Evolutionary conservation across 805 yeast genomes (phyloP), one percentile per base, ranked within the genome.

Genomic region (Tetrapisispora nanseiensis): DNA sequence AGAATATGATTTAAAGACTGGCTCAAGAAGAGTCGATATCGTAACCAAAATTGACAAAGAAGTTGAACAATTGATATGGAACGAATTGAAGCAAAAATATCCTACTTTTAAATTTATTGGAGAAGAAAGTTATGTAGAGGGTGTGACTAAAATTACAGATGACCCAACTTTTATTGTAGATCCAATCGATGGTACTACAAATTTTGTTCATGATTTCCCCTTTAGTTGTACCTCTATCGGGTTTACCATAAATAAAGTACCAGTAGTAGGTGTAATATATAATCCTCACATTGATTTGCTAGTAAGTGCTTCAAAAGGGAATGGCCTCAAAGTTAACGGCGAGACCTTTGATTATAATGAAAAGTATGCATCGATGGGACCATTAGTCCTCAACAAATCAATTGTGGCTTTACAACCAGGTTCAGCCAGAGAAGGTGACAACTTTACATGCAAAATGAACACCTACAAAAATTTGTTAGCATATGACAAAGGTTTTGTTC

Each of bases 401-500:
- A 82, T 82, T 46, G 94, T 90, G 24, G 97, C 92, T 58, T 70
- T 89, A 40, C 97, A 90, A 58, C 76, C 85, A 40, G 69, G 92
- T 37, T 89, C 97, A 61, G 86, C 92, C 15, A 74, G 85, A 36
- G 95, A 95, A 0, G 97, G 96, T 5, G 70, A 76, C 33, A 80
- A 85, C 49, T 87, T 92, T 53, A 85, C 95, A 92, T 70, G 77
- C 43, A 71, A 90, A 18, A 73, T 69, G 46, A 62, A 84, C 34
- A 95, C 94, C 0, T 95, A 86, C 57, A 75, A 89, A 33, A 89
- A 85, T 52, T 80, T 84, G 51, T 63, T 90, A 41, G 80, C 87
- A 51, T 86, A 75, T 55, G 97, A 92, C 61, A 96, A 96, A 22
- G 92, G 90, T 10, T 72, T 90, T 43, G 78, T 87, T 26, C 97